Base-by-base conservation (phyloP, 2,329 filamentous ascomycete species). In the Botryosphaeria agaves region DNA sequence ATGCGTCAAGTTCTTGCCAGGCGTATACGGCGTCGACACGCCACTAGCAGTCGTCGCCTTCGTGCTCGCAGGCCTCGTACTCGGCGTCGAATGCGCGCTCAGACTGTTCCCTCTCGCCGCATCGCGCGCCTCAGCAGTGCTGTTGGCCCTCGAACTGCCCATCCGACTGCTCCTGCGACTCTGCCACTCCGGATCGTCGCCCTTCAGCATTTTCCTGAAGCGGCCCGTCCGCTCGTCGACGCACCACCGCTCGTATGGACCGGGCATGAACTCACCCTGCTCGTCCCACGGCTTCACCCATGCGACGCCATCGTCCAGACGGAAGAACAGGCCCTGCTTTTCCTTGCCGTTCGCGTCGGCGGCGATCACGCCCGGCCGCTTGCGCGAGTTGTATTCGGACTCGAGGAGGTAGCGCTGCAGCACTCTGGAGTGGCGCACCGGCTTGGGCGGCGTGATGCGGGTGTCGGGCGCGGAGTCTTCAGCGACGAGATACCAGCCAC, bases 261-360 rank as follows among this genome's bases (percentile, higher is more conserved):
- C 61, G 3, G 58, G 58, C 26, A 64, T 56, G 42, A 65, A 65
- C n/a, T 48, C 51, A 32, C 59, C 61, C 24, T 61, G 45, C 14
- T 52, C 47, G 38, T 64, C 59, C 59, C 60, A 64, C 36, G 57
- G 61, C 23, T 59, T 52, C 21, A 65, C 59, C 59, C 60, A 65
- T 31, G 56, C 52, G 27, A 56, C 41, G 20, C 55, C 59, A 29
- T 64, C 57, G 33, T 65, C 61, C 17, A 65, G 53, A 8, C 48
- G 53, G 46, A 65, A 64, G 46, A 64, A 65, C 33, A 56, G 48
- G 12, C 55, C 52, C 36, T 49, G 43, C 30, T 56, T 45, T 7
- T 47, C 44, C 32, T 50, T 52, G 31, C 50, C 51, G 23, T 51
- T 50, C 16, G 47, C 45, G 12, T 51, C 44, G 32, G 55, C 45